These are phyloP conservation scores for Polytrichum formosum DNA, from an alignment of 225 moss, liverwort and hornwort genomes.

Conservation along the genomic window DNA sequence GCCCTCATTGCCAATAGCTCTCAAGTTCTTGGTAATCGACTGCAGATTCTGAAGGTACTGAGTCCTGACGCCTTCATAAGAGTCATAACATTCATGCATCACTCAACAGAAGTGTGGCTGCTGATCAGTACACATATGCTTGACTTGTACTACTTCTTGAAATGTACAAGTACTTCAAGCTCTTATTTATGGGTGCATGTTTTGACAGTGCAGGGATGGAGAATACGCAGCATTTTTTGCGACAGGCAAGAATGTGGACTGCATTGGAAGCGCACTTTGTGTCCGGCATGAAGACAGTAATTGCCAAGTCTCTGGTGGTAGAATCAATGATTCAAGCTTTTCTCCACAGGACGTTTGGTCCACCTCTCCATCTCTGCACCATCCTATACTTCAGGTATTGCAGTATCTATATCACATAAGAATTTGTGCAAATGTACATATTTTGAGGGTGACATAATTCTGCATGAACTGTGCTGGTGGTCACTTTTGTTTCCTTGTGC, in stretches of 20 bases:
- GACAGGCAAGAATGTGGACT: constrained; percentile 50
- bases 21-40: constrained; percentile 61
- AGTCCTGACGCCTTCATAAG: background rate
- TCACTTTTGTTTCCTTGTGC: no score
- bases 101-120: no score
- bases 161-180: constrained; percentile 28
- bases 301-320: constrained; percentile 28
- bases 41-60: constrained; percentile 76
- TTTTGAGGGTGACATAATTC: no score
- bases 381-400: constrained; percentile 72
- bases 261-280: constrained; percentile 59
- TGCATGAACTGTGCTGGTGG: no score
- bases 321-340: constrained; percentile 11
- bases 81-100: no score
- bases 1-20: constrained; percentile 24
- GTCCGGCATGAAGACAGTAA: constrained; percentile 26
- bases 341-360: constrained; percentile 32
- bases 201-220: constrained; percentile 85
- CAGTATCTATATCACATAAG: background rate
- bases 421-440: no score
- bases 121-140: no score
- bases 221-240: constrained; percentile 60
- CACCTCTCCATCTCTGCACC: constrained; percentile 51
- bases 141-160: background rate
- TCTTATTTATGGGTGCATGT: constrained; percentile 44